phyloP scores from a whole-genome alignment of 2,329 filamentous ascomycete genomes.

The Aspergillus transmontanensis region DNA sequence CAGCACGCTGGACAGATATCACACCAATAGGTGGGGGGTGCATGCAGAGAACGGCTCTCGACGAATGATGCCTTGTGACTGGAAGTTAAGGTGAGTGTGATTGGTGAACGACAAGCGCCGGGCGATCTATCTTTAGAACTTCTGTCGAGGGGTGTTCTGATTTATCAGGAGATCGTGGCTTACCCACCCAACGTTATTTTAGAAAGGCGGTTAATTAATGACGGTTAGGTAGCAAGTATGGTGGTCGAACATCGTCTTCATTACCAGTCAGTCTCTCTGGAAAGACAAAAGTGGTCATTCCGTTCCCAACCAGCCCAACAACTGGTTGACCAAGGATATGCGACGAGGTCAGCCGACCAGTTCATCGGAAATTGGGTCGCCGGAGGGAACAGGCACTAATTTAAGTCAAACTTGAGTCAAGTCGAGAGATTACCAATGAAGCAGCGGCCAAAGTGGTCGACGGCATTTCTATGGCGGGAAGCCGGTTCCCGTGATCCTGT shows the following conservation, averaged over 20 bases:
- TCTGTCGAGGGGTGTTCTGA: neutral
- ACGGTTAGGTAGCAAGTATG: neutral
- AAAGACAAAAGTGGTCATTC: conserved; percentile 18
- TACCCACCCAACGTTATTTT: conserved; percentile 1
- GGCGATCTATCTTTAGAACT: conserved; percentile 34
- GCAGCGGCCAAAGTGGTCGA: neutral
- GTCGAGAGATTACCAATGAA: neutral
- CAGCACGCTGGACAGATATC: neutral
- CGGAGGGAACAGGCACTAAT: conserved; percentile 4
- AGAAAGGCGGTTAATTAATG: conserved; percentile 4
- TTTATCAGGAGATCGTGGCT: neutral
- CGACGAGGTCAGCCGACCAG: conserved; percentile 19
- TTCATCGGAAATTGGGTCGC: conserved; percentile 3
- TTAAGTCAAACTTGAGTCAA: neutral
- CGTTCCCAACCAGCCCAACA: conserved; percentile 3
- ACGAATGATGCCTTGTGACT: conserved; percentile 15
- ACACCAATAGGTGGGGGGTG: conserved; percentile 19
- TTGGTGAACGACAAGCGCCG: conserved; percentile 31
- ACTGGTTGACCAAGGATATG: neutral
- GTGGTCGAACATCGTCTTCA: neutral
- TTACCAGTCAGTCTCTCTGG: neutral
- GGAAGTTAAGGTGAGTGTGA: conserved; percentile 21
- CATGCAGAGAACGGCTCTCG: conserved; percentile 27
- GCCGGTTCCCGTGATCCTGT: conserved; percentile 15
- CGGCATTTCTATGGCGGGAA: neutral